phyloP scores from a whole-genome alignment of 345 rosid species.

The Raphanus sativus region DNA sequence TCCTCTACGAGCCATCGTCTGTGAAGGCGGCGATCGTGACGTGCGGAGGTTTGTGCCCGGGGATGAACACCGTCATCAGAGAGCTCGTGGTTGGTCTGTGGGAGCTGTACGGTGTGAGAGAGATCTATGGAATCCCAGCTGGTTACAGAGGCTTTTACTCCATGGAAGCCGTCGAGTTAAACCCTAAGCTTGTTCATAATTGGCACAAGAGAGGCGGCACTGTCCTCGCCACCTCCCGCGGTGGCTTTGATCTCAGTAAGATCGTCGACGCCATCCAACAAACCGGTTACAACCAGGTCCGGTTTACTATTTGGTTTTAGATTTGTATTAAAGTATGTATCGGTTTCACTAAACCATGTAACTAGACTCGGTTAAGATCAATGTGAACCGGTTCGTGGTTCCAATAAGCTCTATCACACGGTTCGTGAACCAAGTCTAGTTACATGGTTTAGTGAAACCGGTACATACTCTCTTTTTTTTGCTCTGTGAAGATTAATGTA shows the following conservation, averaged over 20 bases:
- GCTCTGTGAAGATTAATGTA: too few relatives aligned
- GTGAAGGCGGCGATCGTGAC: slow-evolving; percentile 72
- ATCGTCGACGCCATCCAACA: slow-evolving; percentile 69
- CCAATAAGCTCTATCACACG: background rate
- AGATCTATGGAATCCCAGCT: slow-evolving; percentile 69
- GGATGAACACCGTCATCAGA: slow-evolving; percentile 81
- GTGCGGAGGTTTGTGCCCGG: slow-evolving; percentile 93
- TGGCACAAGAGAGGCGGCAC: slow-evolving; percentile 92
- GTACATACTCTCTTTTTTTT: background rate
- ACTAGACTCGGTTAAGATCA: background rate
- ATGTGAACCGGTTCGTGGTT: background rate
- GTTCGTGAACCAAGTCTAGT: background rate
- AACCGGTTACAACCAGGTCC: slow-evolving; percentile 68
- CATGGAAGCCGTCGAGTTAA: slow-evolving; percentile 47
- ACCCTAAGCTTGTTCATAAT: slow-evolving; percentile 61
- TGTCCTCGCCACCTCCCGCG: slow-evolving; percentile 75
- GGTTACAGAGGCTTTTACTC: slow-evolving; percentile 91
- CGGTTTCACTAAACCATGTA: background rate
- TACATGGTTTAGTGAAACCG: background rate
- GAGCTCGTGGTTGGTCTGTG: slow-evolving; percentile 85
- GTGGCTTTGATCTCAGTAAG: slow-evolving; percentile 66
- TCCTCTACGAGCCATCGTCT: slow-evolving; percentile 47
- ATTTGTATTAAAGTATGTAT: background rate
- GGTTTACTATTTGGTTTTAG: background rate
- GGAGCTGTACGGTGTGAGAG: slow-evolving; percentile 77